Percentiles rank a stretch among this genome's conserved stretches.
Conservation (phyloP, 1,139 yeast genomes). For the Zygosaccharomyces sapae region DNA sequence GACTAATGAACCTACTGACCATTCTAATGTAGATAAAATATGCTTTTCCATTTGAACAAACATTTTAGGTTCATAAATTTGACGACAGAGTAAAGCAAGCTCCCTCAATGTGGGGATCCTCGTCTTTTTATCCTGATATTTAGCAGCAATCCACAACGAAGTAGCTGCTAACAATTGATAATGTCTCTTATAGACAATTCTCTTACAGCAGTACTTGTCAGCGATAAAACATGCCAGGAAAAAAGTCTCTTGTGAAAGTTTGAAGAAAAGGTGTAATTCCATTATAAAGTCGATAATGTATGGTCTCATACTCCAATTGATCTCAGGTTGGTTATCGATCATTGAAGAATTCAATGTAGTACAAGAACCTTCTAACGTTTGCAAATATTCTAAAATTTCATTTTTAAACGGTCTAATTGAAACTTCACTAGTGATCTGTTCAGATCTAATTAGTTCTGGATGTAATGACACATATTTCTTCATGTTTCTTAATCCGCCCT, state of each 20-base stretch:
- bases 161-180: slow-evolving; percentile 92
- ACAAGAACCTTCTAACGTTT: slow-evolving; percentile 14
- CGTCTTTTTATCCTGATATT: slow-evolving; percentile 82
- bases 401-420: slow-evolving; percentile 18
- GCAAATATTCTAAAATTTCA: slow-evolving; percentile 20
- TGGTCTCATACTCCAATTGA: slow-evolving; percentile 91
- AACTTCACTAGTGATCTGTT: slow-evolving; percentile 13
- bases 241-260: slow-evolving; percentile 70
- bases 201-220: slow-evolving; percentile 85
- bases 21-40: slow-evolving; percentile 74
- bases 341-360: slow-evolving; percentile 38
- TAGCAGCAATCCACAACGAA: slow-evolving; percentile 92
- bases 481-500: slow-evolving; percentile 4
- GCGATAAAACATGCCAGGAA: slow-evolving; percentile 75
- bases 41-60: slow-evolving; percentile 95
- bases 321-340: slow-evolving; percentile 89
- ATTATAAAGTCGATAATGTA: slow-evolving; percentile 75
- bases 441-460: slow-evolving; percentile 18
- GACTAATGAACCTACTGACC: slow-evolving; percentile 45
- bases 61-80: slow-evolving; percentile 84
- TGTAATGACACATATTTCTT: slow-evolving; percentile 14
- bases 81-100: slow-evolving; percentile 72
- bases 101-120: slow-evolving; percentile 80
- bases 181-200: slow-evolving; percentile 88
- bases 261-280: slow-evolving; percentile 72